These are phyloP conservation scores for Tilletia indica DNA, from an alignment of 1,284 basidiomycete species.

Conservation along the genomic window DNA sequence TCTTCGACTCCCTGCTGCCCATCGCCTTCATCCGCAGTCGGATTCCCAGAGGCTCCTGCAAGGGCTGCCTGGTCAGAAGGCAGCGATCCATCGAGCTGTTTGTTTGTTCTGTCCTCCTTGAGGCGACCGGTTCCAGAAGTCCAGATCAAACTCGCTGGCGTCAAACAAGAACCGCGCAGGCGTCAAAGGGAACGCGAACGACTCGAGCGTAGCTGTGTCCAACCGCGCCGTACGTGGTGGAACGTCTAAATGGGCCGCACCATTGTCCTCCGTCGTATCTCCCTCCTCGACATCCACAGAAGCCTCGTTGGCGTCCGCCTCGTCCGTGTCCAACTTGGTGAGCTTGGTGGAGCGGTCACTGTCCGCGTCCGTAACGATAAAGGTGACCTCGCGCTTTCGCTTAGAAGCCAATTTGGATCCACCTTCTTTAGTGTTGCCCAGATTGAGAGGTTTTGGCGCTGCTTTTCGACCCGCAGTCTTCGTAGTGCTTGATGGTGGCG, in stretches of 20 bases:
- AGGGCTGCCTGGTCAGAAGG: background rate
- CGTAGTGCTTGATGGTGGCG: too few relatives aligned
- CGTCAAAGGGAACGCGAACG: slow-evolving; percentile 10
- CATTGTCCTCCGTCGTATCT: too few relatives aligned
- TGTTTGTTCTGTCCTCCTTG: background rate
- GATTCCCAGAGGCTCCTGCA: background rate
- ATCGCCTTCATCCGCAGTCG: background rate
- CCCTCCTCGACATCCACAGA: background rate
- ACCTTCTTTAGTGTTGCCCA: background rate
- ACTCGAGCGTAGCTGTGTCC: slow-evolving; percentile 4
- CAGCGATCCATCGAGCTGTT: background rate
- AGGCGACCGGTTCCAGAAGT: background rate
- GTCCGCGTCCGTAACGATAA: background rate
- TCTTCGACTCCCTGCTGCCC: background rate
- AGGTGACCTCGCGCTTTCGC: background rate
- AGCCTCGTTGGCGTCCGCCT: background rate
- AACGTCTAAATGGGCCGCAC: background rate
- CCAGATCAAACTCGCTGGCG: background rate
- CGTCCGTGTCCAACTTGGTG: too few relatives aligned
- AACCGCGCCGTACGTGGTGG: background rate
- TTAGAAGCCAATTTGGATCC: background rate
- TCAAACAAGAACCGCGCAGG: slow-evolving; percentile 15
- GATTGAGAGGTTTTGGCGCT: background rate
- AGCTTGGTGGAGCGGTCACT: too few relatives aligned
- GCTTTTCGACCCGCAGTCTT: background rate